Conservation (phyloP, 2,329 filamentous ascomycete genomes). For the Neophaeococcomyces mojaviensis region DNA sequence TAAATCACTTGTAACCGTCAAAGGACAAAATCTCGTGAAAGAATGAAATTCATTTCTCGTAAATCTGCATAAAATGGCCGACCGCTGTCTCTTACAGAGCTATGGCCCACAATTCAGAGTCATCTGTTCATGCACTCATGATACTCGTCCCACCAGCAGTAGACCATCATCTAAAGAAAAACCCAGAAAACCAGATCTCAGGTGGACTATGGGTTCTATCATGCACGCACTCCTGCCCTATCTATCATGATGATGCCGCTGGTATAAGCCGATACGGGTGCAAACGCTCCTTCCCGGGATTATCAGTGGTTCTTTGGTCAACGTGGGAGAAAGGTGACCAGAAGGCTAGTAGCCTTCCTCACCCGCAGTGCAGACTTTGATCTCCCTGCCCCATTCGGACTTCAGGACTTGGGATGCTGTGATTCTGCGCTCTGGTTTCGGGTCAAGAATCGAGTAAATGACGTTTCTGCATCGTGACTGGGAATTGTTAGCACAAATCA, state of each 20-base stretch:
- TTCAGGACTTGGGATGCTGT: constrained; percentile 94
- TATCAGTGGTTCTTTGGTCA: not conserved
- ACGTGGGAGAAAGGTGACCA: not conserved
- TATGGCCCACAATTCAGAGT: not conserved
- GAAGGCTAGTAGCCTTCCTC: constrained; percentile 72
- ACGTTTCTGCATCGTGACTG: constrained; percentile 96
- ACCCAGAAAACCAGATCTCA: no score
- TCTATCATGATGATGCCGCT: not conserved
- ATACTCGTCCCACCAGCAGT: not conserved
- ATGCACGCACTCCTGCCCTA: not conserved
- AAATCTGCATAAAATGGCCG: constrained; percentile 3
- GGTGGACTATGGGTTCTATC: no score
- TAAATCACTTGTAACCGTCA: no score
- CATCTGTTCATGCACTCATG: not conserved
- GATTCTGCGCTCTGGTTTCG: constrained; percentile 83
- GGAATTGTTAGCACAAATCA: constrained; percentile 19
- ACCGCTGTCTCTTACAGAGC: not conserved
- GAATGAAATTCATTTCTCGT: constrained; percentile 6
- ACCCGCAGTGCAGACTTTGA: constrained; percentile 92
- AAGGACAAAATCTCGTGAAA: not conserved
- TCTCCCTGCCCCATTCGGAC: constrained; percentile 97
- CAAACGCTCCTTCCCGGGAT: not conserved
- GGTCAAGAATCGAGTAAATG: constrained; percentile 96
- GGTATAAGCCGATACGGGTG: not conserved
- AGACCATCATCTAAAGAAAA: not conserved